Conservation (phyloP, 169 alveolate species). For the Fabrea salina region DNA sequence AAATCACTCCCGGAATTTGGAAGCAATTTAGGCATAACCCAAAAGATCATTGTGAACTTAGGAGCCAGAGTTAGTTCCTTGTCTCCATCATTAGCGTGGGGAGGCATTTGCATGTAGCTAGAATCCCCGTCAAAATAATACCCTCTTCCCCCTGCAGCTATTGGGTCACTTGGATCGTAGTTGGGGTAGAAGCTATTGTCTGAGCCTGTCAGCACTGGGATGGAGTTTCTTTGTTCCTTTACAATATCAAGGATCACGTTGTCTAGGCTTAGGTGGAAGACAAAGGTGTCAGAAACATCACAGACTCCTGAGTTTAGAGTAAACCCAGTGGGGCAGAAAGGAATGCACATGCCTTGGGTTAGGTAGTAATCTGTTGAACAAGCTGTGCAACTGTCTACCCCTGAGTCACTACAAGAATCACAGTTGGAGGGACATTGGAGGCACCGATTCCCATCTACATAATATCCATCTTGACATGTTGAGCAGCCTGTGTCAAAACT, state of each 20-base stretch:
- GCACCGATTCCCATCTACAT: neutral
- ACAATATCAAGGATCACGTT: neutral
- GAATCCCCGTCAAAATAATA: constrained; percentile 11
- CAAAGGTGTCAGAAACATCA: neutral
- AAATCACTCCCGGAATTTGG: too few species aligned
- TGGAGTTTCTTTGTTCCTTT: neutral
- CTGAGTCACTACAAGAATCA: neutral
- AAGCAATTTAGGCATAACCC: neutral
- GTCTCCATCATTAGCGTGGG: neutral
- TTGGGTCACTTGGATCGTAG: neutral
- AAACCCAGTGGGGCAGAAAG: constrained; percentile 15
- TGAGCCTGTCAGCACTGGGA: neutral
- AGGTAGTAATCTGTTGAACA: neutral
- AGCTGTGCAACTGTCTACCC: neutral
- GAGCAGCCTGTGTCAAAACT: too few species aligned
- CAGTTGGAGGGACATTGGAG: neutral
- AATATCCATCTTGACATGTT: neutral
- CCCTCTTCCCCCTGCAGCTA: neutral
- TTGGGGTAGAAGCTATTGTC: neutral
- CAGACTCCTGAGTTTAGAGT: neutral
- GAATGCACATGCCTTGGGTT: neutral
- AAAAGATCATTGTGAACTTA: neutral
- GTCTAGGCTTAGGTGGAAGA: too few species aligned
- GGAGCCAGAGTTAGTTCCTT: neutral
- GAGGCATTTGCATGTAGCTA: neutral